Evolutionary conservation across 1,284 basidiomycete genomes (phyloP).

Genomic region (Fomes fomentarius): DNA sequence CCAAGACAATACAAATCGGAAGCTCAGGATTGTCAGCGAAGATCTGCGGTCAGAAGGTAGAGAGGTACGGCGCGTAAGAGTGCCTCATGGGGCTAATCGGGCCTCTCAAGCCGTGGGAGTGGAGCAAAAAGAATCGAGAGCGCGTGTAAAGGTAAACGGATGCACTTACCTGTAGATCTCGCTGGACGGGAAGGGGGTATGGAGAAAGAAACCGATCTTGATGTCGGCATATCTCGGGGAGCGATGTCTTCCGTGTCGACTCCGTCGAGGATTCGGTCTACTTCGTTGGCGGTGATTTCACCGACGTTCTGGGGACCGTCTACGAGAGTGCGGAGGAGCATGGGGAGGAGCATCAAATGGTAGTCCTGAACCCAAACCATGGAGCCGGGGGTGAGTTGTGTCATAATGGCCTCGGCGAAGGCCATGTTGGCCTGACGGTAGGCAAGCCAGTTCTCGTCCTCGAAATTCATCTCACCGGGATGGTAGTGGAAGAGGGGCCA

Average conservation of each 20-base stretch:
- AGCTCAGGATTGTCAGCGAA: slow-evolving; percentile 2
- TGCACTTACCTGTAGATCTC: slow-evolving; percentile 90
- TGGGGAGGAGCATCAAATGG: slow-evolving; percentile 96
- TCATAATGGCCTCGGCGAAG: slow-evolving; percentile 89
- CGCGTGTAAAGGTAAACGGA: neutral
- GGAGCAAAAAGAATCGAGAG: slow-evolving; percentile 8
- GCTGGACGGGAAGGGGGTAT: slow-evolving; percentile 97
- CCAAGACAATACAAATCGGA: neutral
- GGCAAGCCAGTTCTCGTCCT: slow-evolving; percentile 97
- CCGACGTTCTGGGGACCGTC: slow-evolving; percentile 69
- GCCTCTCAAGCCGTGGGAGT: neutral
- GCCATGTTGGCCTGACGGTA: slow-evolving; percentile 96
- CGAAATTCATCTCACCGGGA: slow-evolving; percentile 99
- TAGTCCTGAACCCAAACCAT: slow-evolving; percentile 99
- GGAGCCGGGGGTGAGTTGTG: slow-evolving; percentile 79
- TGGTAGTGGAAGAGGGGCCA: slow-evolving; percentile 99
- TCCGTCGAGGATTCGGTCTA: slow-evolving; percentile 78
- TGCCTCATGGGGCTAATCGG: slow-evolving; percentile 6
- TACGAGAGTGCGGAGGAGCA: slow-evolving; percentile 89
- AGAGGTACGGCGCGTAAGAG: slow-evolving; percentile 11
- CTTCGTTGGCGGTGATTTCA: slow-evolving; percentile 67
- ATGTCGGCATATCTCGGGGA: slow-evolving; percentile 57
- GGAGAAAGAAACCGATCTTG: slow-evolving; percentile 98
- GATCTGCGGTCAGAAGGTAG: slow-evolving; percentile 13
- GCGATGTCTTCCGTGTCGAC: slow-evolving; percentile 60